Percentiles rank a stretch among this genome's conserved stretches.
phyloP scores from a whole-genome alignment of 805 yeast genomes.

The Helenozyma rhizophorensis region DNA sequence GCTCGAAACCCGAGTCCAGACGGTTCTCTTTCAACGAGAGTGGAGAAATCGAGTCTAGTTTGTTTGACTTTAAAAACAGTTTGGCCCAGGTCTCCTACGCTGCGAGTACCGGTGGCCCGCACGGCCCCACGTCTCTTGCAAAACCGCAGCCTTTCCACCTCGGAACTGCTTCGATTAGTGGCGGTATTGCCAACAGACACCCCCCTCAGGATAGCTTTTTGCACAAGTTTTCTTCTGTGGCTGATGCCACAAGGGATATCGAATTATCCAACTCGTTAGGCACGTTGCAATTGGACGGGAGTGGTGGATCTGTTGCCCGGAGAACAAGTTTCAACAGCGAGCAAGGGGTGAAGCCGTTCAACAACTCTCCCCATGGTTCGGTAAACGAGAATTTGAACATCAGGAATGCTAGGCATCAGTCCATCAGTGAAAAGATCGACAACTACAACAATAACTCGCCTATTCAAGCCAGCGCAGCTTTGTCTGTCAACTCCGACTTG shows the following conservation, averaged over 20 bases:
- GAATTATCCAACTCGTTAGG: conserved; percentile 46
- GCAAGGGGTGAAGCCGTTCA: conserved; percentile 18
- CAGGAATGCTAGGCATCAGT: conserved; percentile 43
- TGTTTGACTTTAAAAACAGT: conserved; percentile 46
- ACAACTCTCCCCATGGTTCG: conserved; percentile 36
- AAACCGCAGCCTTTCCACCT: conserved; percentile 27
- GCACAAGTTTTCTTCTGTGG: conserved; percentile 60
- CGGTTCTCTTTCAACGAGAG: conserved; percentile 40
- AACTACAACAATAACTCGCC: conserved; percentile 46
- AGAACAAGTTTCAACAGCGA: conserved; percentile 48
- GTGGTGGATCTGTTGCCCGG: conserved; percentile 25
- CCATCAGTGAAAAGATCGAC: conserved; percentile 61
- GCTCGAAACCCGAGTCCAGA: conserved; percentile 20
- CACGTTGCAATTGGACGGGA: conserved; percentile 29
- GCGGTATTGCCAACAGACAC: conserved; percentile 46
- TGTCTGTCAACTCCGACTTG: conserved; percentile 28
- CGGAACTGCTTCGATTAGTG: conserved; percentile 61
- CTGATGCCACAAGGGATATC: conserved; percentile 66
- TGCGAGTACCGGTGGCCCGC: conserved; percentile 20
- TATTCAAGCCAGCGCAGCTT: conserved; percentile 38
- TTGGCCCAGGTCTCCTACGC: conserved; percentile 19
- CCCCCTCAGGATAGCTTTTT: conserved; percentile 49
- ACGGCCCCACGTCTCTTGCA: conserved; percentile 10
- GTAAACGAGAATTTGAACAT: conserved; percentile 42
- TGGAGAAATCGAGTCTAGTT: conserved; percentile 39